A percentile compares a stretch with the other conserved stretches of the same genome.
These are phyloP conservation scores for Strobilomyces echinocephalus DNA, from an alignment of 768 basidiomycete genomes.

Conservation along the genomic window DNA sequence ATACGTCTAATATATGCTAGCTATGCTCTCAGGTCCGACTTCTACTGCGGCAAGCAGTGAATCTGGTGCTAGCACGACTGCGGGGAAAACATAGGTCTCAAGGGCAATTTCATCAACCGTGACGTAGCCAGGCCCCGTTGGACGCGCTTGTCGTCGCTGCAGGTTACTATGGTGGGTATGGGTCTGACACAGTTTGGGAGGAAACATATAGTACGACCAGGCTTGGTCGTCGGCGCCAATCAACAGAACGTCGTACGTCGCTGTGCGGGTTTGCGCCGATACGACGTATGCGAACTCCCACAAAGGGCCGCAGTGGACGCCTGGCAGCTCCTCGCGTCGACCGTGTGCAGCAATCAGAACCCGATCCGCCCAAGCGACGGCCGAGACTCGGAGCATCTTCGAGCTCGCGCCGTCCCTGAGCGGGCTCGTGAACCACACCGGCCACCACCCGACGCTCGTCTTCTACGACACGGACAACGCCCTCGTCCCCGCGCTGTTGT, in stretches of 20 bases:
- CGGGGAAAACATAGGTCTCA: slow-evolving; percentile 29
- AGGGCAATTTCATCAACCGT: too few species aligned
- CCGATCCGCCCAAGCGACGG: slow-evolving; percentile 29
- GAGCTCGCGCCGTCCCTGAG: slow-evolving; percentile 33
- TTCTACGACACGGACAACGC: slow-evolving; percentile 44
- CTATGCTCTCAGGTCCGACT: too few species aligned
- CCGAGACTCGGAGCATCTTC: slow-evolving; percentile 37
- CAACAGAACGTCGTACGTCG: slow-evolving; percentile 29
- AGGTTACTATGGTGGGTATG: too few species aligned
- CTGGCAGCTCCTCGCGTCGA: slow-evolving; percentile 33
- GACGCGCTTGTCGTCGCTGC: too few species aligned
- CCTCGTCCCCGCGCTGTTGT: slow-evolving; percentile 64
- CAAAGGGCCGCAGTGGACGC: slow-evolving; percentile 27
- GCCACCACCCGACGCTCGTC: slow-evolving; percentile 31
- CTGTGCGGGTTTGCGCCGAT: slow-evolving; percentile 34
- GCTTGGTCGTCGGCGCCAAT: slow-evolving; percentile 36
- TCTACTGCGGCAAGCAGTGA: slow-evolving; percentile 5
- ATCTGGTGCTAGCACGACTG: slow-evolving; percentile 28
- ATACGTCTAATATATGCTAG: too few species aligned
- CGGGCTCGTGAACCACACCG: slow-evolving; percentile 32
- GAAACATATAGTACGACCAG: slow-evolving; percentile 39
- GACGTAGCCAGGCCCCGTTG: too few species aligned
- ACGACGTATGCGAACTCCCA: slow-evolving; percentile 26
- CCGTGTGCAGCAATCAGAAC: slow-evolving; percentile 37
- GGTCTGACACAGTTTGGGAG: slow-evolving; percentile 38